Evolutionary conservation across 2,329 filamentous ascomycete species (phyloP), one percentile per base, ranked within the genome.

Genomic region (Hansfordia pulvinata): DNA sequence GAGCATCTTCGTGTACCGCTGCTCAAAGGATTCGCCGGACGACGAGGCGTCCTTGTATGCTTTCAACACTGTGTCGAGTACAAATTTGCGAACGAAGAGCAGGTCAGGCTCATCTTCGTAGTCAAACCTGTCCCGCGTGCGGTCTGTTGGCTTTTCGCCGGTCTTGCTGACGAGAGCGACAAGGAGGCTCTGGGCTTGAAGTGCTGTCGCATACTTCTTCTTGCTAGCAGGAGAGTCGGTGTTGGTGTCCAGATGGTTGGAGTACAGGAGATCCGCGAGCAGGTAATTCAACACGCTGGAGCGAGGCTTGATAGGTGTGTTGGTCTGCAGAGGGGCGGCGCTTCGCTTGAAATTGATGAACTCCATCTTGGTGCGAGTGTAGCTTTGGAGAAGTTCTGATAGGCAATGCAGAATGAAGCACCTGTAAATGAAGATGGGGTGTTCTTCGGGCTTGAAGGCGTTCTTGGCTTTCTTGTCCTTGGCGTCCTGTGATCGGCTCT

Each of bases 261-360:
- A 49, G 44, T 70, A 68, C 9, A 80, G 56, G 11, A 98, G 61
- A 32, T 79, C 79, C 40, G 81, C 85, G 25, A 98, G 70, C 19
- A 98, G 64, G 44, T 98, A 98, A 50, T 96, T 94, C 35, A 98
- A 61, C 22, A 96, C 79, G 35, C 81, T 85, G 8, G 88, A 86
- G 20, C 90, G 76, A 30, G 90, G 90, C 52, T 96, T 96, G 10
- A 92, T 86, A 5, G 90, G 90, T 2, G 90, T 96, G 28, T 74
- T 76, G 8, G 77, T 77, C 39, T 83, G 77, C 23, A 84, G 68
- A 24, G 88, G 83, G 6, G 83, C 78, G 6, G 83, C 78, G 45
- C 86, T 93, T 33, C 88, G 77, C 38, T 92, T 96, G 58, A 94
- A 98, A 51, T 94, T 96, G 60, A 99, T 94, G 48, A 99, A 96